Evolutionary conservation across 1,284 basidiomycete genomes (phyloP).

Genomic region (Melampsora americana): DNA sequence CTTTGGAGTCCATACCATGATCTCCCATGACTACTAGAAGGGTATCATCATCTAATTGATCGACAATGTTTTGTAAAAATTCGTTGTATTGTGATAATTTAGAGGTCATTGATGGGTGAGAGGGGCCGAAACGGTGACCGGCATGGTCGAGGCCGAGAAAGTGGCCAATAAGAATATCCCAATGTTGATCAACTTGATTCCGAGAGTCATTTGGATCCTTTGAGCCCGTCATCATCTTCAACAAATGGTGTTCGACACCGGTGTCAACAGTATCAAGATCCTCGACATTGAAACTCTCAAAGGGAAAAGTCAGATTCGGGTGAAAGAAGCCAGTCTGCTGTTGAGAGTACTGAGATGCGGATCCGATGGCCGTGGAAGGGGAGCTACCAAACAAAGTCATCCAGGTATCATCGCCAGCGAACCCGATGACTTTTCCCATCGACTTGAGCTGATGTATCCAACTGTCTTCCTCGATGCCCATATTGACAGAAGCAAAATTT

Average conservation of each 20-base stretch:
- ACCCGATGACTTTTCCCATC: slow-evolving; percentile 62
- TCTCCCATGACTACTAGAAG: slow-evolving; percentile 88
- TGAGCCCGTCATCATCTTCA: not conserved
- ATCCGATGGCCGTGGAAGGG: too few species aligned
- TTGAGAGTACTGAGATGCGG: not conserved
- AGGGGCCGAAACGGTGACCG: slow-evolving; percentile 87
- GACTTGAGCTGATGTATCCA: slow-evolving; percentile 57
- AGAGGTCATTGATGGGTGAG: slow-evolving; percentile 76
- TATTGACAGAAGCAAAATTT: slow-evolving; percentile 72
- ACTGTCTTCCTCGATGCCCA: slow-evolving; percentile 79
- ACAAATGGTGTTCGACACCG: slow-evolving; percentile 64
- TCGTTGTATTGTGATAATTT: slow-evolving; percentile 84
- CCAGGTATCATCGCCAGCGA: slow-evolving; percentile 98
- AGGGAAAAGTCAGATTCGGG: slow-evolving; percentile 70
- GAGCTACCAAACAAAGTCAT: slow-evolving; percentile 71
- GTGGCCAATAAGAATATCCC: slow-evolving; percentile 87
- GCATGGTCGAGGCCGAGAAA: slow-evolving; percentile 97
- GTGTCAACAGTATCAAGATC: slow-evolving; percentile 93
- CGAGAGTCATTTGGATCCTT: slow-evolving; percentile 52
- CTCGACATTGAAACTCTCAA: slow-evolving; percentile 97
- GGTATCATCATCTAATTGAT: slow-evolving; percentile 69
- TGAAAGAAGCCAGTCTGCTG: slow-evolving; percentile 46
- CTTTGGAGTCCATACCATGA: slow-evolving; percentile 92
- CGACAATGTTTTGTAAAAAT: slow-evolving; percentile 70
- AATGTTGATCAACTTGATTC: slow-evolving; percentile 55